Evolutionary conservation across 805 yeast genomes (phyloP), one percentile per base, ranked within the genome.

Genomic region (Candida fluviatilis): DNA sequence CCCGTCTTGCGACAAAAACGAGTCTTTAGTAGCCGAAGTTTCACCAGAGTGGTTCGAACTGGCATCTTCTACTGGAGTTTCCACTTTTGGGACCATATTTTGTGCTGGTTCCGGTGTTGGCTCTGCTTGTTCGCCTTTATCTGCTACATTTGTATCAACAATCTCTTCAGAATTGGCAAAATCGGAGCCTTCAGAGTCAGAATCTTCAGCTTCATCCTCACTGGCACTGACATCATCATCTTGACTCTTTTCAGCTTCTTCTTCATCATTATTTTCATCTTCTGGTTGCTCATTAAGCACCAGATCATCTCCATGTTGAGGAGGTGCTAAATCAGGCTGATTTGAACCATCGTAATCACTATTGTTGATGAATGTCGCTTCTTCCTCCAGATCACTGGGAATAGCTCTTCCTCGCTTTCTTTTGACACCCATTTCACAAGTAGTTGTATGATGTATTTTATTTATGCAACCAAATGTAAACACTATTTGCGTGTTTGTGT

Each of bases 341-440:
- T 4, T 18, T 12, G 23, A n/a, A 31, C 25, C 14, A 16, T 26
- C 31, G 35, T 57, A 58, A 37, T 68, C 73, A 42, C 71, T 66
- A 40, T 68, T 68, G 41, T 68, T 68, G 30, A 68, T 52, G 38
- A 68, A 68, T 1, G 69, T 55, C 5, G 38, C 45, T 3, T 48
- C 52, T 4, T 48, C 58, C 19, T 49, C 58, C 13, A 31, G 38
- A 11, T 43, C 46, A 23, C 35, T 33, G 8, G 37, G 36, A 10
- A 42, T 17, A 1, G 31, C 31, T 4, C 26, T 21, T 35, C 31
- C 27, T 30, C 40, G 35, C 30, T 39, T 38, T 19, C 43, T 26
- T 28, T 41, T 43, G 41, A 34, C 35, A 11, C 18, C 28, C 34
- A 31, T 31, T 6, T n/a, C 16, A 14, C 24, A 6, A 21, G 10